These are phyloP conservation scores for Bipolaris bicolor DNA, from an alignment of 2,329 filamentous ascomycete genomes.

Conservation along the genomic window DNA sequence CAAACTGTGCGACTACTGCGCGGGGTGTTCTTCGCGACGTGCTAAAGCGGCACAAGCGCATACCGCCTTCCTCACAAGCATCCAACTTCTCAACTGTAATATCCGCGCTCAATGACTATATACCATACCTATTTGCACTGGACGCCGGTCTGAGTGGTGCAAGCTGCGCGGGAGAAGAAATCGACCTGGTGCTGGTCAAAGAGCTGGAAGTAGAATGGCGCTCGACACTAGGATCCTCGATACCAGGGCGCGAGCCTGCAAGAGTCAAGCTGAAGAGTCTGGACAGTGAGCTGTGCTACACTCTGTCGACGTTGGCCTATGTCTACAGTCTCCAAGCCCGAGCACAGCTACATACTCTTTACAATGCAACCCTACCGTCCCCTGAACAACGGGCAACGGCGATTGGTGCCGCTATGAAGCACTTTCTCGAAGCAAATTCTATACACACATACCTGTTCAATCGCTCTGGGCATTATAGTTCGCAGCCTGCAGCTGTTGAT, in stretches of 20 bases:
- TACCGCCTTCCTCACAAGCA: slow-evolving; percentile 73
- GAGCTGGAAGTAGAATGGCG: slow-evolving; percentile 80
- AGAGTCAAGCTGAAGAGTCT: slow-evolving; percentile 75
- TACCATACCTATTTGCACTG: slow-evolving; percentile 82
- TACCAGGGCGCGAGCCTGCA: slow-evolving; percentile 63
- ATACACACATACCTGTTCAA: slow-evolving; percentile 75
- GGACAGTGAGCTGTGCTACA: slow-evolving; percentile 83
- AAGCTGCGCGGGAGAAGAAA: slow-evolving; percentile 63
- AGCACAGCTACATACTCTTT: slow-evolving; percentile 73
- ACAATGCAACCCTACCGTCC: slow-evolving; percentile 62
- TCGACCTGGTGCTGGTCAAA: slow-evolving; percentile 71
- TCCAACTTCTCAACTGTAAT: slow-evolving; percentile 74
- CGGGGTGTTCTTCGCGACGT: slow-evolving; percentile 82
- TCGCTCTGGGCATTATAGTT: slow-evolving; percentile 55
- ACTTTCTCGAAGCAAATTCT: slow-evolving; percentile 77
- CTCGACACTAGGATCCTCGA: slow-evolving; percentile 72
- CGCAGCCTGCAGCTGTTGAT: slow-evolving; percentile 47
- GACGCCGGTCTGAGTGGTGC: slow-evolving; percentile 71
- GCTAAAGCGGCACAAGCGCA: slow-evolving; percentile 87
- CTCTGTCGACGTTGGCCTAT: slow-evolving; percentile 76
- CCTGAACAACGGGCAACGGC: slow-evolving; percentile 71
- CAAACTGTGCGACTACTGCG: slow-evolving; percentile 79
- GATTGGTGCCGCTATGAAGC: slow-evolving; percentile 75
- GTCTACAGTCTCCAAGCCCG: slow-evolving; percentile 76
- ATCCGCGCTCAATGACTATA: slow-evolving; percentile 73